Conservation (phyloP, 129 eudicot genomes). For the Cynara cardunculus region DNA sequence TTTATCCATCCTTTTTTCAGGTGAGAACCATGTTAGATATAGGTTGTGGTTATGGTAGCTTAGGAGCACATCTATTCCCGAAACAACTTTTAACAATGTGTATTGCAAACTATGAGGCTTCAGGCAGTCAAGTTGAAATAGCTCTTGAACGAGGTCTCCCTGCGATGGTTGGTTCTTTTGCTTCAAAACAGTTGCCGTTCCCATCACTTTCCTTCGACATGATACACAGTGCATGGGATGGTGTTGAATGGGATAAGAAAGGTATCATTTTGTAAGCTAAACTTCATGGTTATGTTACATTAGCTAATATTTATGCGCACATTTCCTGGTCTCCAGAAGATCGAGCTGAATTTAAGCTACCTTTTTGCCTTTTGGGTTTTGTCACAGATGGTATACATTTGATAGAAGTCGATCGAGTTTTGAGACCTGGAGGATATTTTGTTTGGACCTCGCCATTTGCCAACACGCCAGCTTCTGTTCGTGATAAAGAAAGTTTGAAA, state of each 20-base stretch:
- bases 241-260: slow-evolving; percentile 84
- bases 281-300: not conserved
- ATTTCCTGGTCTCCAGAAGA: not conserved
- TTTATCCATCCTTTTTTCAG: slow-evolving; percentile 39
- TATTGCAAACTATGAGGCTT: slow-evolving; percentile 87
- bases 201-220: slow-evolving; percentile 94
- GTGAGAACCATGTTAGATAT: slow-evolving; percentile 80
- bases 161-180: slow-evolving; percentile 85
- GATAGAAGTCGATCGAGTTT: slow-evolving; percentile 80
- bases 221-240: slow-evolving; percentile 88
- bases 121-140: slow-evolving; percentile 96
- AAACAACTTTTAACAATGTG: slow-evolving; percentile 77
- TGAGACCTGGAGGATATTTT: slow-evolving; percentile 98
- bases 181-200: slow-evolving; percentile 76
- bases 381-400: slow-evolving; percentile 73
- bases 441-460: slow-evolving; percentile 91
- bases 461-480: slow-evolving; percentile 62
- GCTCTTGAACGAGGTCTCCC: slow-evolving; percentile 98
- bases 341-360: not conserved
- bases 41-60: slow-evolving; percentile 97
- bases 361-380: slow-evolving; percentile 4
- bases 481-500: slow-evolving; percentile 66
- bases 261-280: slow-evolving; percentile 38
- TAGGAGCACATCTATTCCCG: slow-evolving; percentile 92
- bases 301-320: not conserved